Conservation (phyloP, 2,329 filamentous ascomycete species). For the Alternaria brassicae region DNA sequence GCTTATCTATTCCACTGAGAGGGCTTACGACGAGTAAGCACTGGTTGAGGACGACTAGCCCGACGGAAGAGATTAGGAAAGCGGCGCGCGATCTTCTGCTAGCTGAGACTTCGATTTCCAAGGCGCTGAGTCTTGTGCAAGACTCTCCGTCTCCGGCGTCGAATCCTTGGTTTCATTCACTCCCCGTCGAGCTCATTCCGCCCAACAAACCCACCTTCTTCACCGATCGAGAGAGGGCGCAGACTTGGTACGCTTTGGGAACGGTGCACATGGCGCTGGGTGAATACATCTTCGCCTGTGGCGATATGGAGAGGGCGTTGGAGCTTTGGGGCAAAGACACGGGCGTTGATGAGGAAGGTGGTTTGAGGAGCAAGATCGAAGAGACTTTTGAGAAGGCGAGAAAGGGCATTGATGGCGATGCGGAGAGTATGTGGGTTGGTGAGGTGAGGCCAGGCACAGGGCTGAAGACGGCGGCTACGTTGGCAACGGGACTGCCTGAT, state of each 20-base stretch:
- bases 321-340: conserved; percentile 22
- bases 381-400: conserved; percentile 38
- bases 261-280: conserved; percentile 38
- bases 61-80: background rate
- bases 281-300: conserved; percentile 44
- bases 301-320: conserved; percentile 42
- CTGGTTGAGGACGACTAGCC: conserved; percentile 20
- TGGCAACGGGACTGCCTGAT: conserved; percentile 13
- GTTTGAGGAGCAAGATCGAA: conserved; percentile 25
- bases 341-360: conserved; percentile 6
- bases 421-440: conserved; percentile 35
- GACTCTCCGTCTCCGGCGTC: conserved; percentile 36
- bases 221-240: conserved; percentile 33
- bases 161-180: conserved; percentile 41
- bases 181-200: conserved; percentile 43
- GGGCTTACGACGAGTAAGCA: conserved; percentile 10
- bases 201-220: conserved; percentile 42
- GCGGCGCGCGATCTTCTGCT: conserved; percentile 31
- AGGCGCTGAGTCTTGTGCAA: conserved; percentile 36
- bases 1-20: conserved; percentile 25
- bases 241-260: conserved; percentile 40
- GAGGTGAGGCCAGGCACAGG: conserved; percentile 34
- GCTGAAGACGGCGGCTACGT: conserved; percentile 29
- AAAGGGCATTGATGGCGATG: conserved; percentile 37
- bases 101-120: conserved; percentile 31